These are phyloP conservation scores for Wallacemonas collosoma DNA, from an alignment of 208 protist species.

Conservation along the genomic window DNA sequence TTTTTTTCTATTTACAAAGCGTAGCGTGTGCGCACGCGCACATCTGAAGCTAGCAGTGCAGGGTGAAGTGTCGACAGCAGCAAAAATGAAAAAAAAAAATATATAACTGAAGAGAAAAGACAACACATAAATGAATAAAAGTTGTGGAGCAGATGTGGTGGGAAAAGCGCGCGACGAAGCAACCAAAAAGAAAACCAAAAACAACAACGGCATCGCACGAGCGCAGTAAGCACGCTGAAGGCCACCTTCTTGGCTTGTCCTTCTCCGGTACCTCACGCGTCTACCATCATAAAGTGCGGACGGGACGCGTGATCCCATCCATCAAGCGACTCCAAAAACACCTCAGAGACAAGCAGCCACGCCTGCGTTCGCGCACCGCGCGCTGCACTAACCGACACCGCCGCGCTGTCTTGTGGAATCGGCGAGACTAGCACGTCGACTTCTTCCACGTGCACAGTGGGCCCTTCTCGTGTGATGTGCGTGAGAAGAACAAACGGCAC, in stretches of 20 bases:
- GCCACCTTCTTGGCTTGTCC: no score
- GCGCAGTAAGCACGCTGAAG: no score
- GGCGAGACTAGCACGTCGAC: slow-evolving; percentile 4
- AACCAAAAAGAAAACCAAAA: background rate
- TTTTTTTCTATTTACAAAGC: no score
- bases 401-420: background rate
- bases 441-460: background rate
- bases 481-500: slow-evolving; percentile 22
- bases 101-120: no score
- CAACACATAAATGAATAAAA: no score
- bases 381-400: background rate
- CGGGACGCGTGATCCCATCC: slow-evolving; percentile 9
- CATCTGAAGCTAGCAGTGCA: no score
- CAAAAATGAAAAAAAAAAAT: no score
- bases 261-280: background rate
- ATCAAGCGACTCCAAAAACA: background rate
- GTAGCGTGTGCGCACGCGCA: no score
- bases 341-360: background rate
- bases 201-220: background rate
- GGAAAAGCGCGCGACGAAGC: no score
- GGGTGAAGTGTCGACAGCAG: no score
- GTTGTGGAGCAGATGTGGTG: no score
- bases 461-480: background rate
- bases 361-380: background rate
- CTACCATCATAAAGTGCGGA: background rate